Evolutionary conservation across 2,329 filamentous ascomycete genomes (phyloP).

Genomic region (Trichoderma sp.): DNA sequence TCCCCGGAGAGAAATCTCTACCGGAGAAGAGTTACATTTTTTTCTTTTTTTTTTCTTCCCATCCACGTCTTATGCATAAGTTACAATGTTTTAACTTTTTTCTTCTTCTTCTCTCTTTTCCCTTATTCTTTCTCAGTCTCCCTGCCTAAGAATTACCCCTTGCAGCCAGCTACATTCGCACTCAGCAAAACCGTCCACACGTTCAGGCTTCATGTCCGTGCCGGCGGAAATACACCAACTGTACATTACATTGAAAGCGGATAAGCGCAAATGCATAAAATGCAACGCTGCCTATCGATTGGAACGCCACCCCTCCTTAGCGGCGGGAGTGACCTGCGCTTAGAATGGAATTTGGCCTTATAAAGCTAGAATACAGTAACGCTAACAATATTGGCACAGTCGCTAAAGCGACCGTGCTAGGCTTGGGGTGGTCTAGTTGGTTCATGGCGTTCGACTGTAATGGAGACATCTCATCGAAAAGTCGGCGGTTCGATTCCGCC

Average conservation of each 20-base stretch:
- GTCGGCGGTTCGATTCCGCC: slow-evolving; percentile 37
- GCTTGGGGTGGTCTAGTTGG: slow-evolving; percentile 37
- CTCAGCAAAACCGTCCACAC: neutral
- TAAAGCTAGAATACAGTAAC: neutral
- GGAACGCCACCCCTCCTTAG: neutral
- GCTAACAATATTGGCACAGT: neutral
- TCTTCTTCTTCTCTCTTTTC: slow-evolving; percentile 18
- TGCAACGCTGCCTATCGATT: neutral
- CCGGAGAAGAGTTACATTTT: slow-evolving; percentile 25
- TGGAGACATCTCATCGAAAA: slow-evolving; percentile 31
- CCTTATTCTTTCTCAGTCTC: neutral
- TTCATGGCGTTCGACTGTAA: slow-evolving; percentile 37
- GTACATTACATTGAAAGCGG: accelerated
- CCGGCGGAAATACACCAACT: neutral
- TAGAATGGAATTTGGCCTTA: neutral
- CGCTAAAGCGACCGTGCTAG: neutral
- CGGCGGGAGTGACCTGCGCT: neutral
- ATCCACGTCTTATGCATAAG: too few relatives aligned
- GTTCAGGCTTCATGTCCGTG: too few relatives aligned
- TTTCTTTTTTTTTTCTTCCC: neutral
- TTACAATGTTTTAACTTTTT: too few relatives aligned
- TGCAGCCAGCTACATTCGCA: too few relatives aligned
- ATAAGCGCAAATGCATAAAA: neutral
- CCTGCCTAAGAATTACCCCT: neutral
- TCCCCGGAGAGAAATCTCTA: slow-evolving; percentile 30